Percentiles rank a stretch among this genome's conserved stretches.
Conservation (phyloP, 2,329 filamentous ascomycete species). For the Paraphaeosphaeria sporulosa region DNA sequence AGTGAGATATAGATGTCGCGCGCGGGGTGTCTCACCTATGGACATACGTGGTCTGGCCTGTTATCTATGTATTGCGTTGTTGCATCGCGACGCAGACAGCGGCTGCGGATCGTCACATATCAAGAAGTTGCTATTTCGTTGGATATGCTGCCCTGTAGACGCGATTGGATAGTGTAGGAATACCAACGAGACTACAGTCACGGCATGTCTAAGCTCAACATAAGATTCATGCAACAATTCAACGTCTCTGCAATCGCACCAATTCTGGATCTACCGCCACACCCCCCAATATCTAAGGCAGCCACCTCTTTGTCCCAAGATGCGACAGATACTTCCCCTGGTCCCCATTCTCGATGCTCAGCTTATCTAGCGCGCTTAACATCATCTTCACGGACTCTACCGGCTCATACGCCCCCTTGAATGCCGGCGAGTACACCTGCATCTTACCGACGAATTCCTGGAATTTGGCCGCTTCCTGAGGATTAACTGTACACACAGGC, state of each 20-base stretch:
- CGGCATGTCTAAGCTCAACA: too few species aligned
- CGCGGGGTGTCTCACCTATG: too few species aligned
- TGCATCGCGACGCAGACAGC: too few species aligned
- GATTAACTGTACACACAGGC: background rate
- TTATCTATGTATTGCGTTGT: too few species aligned
- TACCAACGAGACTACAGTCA: too few species aligned
- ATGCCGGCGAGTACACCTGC: background rate
- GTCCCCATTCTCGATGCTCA: constrained; percentile 56
- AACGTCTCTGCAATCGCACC: background rate
- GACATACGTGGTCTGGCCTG: too few species aligned
- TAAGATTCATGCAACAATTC: background rate
- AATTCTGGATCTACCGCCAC: background rate
- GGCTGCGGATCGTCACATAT: too few species aligned
- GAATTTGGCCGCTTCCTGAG: background rate
- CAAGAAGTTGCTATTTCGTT: too few species aligned
- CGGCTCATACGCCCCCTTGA: background rate
- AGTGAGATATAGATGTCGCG: too few species aligned
- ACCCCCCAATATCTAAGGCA: constrained; percentile 27
- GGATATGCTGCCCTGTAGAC: too few species aligned
- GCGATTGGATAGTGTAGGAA: too few species aligned
- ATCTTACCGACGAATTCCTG: background rate
- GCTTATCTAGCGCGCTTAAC: constrained; percentile 42
- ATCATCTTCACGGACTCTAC: constrained; percentile 40
- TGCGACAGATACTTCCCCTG: constrained; percentile 65
- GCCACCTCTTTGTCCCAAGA: constrained; percentile 61